Percentiles rank a stretch among this genome's conserved stretches.
These are phyloP conservation scores for Naganishia albida DNA, from an alignment of 1,284 basidiomycete species.

Conservation along the genomic window DNA sequence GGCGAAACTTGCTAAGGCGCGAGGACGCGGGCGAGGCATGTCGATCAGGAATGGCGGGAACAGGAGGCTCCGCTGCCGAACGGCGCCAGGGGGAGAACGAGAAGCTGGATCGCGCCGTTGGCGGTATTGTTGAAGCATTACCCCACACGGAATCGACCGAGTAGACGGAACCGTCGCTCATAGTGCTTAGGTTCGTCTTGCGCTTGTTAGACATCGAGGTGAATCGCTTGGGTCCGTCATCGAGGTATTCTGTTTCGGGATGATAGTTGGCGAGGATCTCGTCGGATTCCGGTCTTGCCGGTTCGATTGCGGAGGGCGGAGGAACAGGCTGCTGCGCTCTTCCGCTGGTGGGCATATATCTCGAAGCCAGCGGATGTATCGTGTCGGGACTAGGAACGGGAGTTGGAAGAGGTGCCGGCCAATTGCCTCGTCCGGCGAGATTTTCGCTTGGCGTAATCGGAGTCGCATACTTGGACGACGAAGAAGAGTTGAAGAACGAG, in stretches of 20 bases:
- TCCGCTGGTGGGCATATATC: conserved; percentile 22
- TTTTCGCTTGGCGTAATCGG: conserved; percentile 5
- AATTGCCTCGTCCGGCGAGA: conserved; percentile 14
- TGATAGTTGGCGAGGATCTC: conserved; percentile 23
- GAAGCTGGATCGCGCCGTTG: conserved; percentile 18
- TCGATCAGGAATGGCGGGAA: conserved; percentile 10
- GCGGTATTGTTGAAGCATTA: conserved; percentile 13
- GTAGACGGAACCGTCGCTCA: conserved; percentile 5
- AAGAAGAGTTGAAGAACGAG: conserved; percentile 17
- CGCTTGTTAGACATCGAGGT: conserved; percentile 2
- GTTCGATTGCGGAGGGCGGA: background rate
- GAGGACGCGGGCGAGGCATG: background rate
- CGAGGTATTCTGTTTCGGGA: conserved; percentile 5
- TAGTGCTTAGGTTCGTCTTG: conserved; percentile 7
- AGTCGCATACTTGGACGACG: conserved; percentile 1
- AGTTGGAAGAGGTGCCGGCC: conserved; percentile 1
- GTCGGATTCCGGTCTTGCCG: conserved; percentile 3
- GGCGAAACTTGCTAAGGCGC: background rate
- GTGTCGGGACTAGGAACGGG: background rate
- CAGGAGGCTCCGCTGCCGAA: conserved; percentile 3
- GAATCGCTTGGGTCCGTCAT: background rate
- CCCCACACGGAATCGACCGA: conserved; percentile 25
- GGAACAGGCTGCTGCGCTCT: conserved; percentile 5
- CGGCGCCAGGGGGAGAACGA: conserved; percentile 15
- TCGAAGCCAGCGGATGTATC: conserved; percentile 13